Percentiles rank a stretch among this genome's conserved stretches.
Conservation (phyloP, 2,329 filamentous ascomycete species). For the Beauveria sp. region DNA sequence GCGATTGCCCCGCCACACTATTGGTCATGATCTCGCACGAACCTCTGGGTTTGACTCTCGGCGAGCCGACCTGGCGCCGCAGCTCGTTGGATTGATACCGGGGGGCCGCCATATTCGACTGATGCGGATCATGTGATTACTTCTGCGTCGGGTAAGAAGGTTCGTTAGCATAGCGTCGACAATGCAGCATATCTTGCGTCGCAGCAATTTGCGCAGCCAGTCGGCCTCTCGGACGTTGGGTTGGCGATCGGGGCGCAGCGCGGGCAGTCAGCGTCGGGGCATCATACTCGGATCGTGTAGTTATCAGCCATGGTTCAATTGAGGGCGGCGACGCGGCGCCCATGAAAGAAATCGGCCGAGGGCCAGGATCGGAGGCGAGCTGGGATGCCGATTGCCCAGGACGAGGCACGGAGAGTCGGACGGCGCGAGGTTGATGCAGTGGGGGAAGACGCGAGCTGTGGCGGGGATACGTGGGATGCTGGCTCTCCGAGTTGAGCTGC, state of each 20-base stretch:
- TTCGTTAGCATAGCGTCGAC: background rate
- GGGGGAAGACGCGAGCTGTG: slow-evolving; percentile 12
- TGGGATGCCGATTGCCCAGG: slow-evolving; percentile 36
- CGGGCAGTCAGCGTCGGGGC: slow-evolving; percentile 13
- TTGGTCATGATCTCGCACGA: slow-evolving; percentile 20
- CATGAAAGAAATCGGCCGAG: slow-evolving; percentile 28
- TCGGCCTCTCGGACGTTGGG: background rate
- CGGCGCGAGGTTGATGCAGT: slow-evolving; percentile 10
- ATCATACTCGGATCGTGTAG: slow-evolving; percentile 37
- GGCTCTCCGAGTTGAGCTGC: background rate
- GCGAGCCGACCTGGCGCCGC: slow-evolving; percentile 47
- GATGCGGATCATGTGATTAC: slow-evolving; percentile 1
- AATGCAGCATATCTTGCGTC: background rate
- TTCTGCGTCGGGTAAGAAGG: background rate
- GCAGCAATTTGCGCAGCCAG: background rate
- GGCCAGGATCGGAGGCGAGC: slow-evolving; percentile 38
- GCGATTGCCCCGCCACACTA: background rate
- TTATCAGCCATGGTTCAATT: slow-evolving; percentile 42
- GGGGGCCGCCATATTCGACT: slow-evolving; percentile 37
- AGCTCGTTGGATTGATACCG: slow-evolving; percentile 39
- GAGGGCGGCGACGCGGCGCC: slow-evolving; percentile 32
- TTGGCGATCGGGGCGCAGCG: background rate
- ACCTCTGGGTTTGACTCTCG: slow-evolving; percentile 50
- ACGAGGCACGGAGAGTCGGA: background rate
- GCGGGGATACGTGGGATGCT: slow-evolving; percentile 1